Evolutionary conservation across 192 early-diverging fungal species (phyloP), one percentile per base, ranked within the genome.

Genomic region (Backusella luteola): DNA sequence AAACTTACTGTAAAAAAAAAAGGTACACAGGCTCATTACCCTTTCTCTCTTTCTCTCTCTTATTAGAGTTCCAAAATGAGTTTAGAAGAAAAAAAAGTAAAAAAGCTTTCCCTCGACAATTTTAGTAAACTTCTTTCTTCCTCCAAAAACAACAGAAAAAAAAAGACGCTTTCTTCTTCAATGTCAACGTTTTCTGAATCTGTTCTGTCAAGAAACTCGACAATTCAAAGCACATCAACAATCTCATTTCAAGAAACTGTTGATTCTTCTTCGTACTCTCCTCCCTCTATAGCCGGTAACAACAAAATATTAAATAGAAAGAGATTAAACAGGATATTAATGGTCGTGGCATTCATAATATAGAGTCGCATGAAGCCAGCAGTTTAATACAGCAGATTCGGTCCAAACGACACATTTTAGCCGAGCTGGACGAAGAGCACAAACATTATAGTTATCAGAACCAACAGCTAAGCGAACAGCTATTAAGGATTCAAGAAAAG

Each of bases 51-150:
- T 12, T 12, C 19, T 59, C 23, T 52, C 23, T 12, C 6, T 26
- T 9, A 59, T 59, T 59, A 26, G 23, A 59, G 26, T 63, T 63
- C 56, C 56, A 63, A 63, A 63, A 63, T 63, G 56, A 63, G 56
- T 63, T 63, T 63, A 63, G 56, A 63, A 63, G 56, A 63, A 63
- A 63, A 63, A 63, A 63, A 63, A 63, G 11, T 8, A 59, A 59
- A 59, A 59, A 59, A 59, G 56, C 56, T 59, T 26, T 59, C 56
- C 56, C 56, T 59, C n/a, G 56, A 59, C 12, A 59, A 59, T 59
- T 59, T 59, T 26, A 12, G 56, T 59, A 59, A 59, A 59, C 56
- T 59, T 59, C 23, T 59, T 26, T 59, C 56, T 49, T 49, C 46
- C 46, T 49, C 46, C 19, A 49, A 49, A 49, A 49, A 49, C 6